Evolutionary conservation across 2,329 filamentous ascomycete genomes (phyloP), one percentile per base, ranked within the genome.

Genomic region (Arthrobotrys entomopaga): DNA sequence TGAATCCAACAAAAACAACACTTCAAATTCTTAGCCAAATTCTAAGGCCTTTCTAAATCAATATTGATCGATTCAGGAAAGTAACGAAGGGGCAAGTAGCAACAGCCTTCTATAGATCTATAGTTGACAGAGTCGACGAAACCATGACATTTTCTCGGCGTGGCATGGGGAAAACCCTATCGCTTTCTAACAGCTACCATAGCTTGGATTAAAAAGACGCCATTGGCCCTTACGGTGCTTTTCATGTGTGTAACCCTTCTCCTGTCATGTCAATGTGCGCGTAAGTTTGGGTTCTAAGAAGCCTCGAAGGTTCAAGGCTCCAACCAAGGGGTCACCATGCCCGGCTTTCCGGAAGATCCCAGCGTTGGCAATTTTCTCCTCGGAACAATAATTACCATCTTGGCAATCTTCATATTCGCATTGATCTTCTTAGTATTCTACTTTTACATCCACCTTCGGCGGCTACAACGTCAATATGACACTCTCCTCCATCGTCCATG

Each of bases 381-480:
- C 10, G 70, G 50, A n/a, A 58, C 38, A 2, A 16, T 64, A 26
- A 24, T 74, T 19, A 46, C 34, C 2, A 58, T 74, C 11, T 22
- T 74, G 10, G 52, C 60, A 6, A 38, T 74, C 19, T 34, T 59
- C n/a, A 42, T 50, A n/a, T 22, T 74, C 24, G 56, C 50, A 6
- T 49, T 63, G 15, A 16, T 57, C 4, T 20, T 54, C 2, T 24
- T 74, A 11, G 50, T 48, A 4, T 19, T 49, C 3, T 64, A 74
- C 29, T 42, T 64, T 10, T 67, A 74, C 38, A 11, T 63, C 7
- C 40, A 59, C 29, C 49, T 67, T 24, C 15, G 58, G 13, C 57
- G 40, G 1, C 58, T 74, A 10, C 57, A 74, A 16, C 49, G 15
- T 16, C 19, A 63, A 40, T 63, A 63, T 38, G 19, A 38, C 6